Base-by-base conservation (phyloP, 805 yeast genomes). In the Kluyveromyces nonfermentans region DNA sequence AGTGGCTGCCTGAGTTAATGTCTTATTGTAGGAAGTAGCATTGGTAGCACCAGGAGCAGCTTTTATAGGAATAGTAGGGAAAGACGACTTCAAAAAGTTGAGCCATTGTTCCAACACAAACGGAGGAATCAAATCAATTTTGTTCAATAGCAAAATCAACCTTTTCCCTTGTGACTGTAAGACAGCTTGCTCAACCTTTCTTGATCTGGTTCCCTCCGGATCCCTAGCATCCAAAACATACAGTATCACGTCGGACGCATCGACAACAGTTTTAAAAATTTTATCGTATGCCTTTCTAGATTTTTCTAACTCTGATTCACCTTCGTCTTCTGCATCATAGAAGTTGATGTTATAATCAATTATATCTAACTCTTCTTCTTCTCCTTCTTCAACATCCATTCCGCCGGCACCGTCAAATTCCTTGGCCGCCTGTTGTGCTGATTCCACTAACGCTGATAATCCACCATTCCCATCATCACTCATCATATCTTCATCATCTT, bases 201-300 rank as follows among this genome's bases (percentile, higher is more conserved):
- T 78, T 7, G 97, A 88, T 59, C 98, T 78, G 2, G 97, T 90
- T 16, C 87, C 81, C 64, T 86, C 95, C 44, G 98, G 98, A 65
- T 93, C 96, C 65, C 98, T 81, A 1, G 98, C 96, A 67, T 90
- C 98, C 58, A 90, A 69, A n/a, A 90, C 96, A 59, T 93, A 90
- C 44, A 89, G 71, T 16, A 90, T 72, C 43, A 90, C 96, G 62
- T 90, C 98, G 1, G 97, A 72, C 18, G 88, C 83, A 48, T 88
- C 97, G 18, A 93, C 89, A 32, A 93, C 97, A 14, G 88, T 74
- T 65, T 88, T 89, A 73, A 89, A 90, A 47, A 90, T 80, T 68
- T 89, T 90, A 63, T 90, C 97, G 61, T 84, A 93, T 5, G 96
- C 93, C 62, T 84, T 89, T 63, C 93, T 76, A 10, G 93, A 84